Evolutionary conservation across 192 early-diverging fungal genomes (phyloP), one percentile per base, ranked within the genome.

Genomic region (Coemansia sp.): DNA sequence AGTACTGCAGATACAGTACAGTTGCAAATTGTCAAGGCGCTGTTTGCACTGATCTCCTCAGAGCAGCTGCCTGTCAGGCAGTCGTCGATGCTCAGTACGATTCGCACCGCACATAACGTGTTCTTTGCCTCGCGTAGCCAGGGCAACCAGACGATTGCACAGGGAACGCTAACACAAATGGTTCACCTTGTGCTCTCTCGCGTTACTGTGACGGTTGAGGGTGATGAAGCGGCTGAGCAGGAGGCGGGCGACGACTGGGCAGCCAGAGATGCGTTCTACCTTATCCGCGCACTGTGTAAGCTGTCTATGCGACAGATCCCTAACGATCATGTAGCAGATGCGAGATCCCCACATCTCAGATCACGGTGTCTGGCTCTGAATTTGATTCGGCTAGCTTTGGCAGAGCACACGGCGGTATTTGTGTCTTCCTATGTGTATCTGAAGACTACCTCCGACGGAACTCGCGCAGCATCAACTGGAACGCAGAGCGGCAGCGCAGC

Each of bases 21-120:
- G 68, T 57, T 95, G 57, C 94, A 97, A 63, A 89, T 97, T 10
- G 84, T 95, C 51, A 94, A 94, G 82, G 94, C 94, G 1, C 73
- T 96, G 30, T 79, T 91, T 52, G 91, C 88, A 12, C 89, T 93
- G 45, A 84, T 92, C 14, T 91, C 89, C 21, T 84, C 83, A 5
- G 77, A 83, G 9, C 80, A 78, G 27, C 71, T 82, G 23, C 85
- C 83, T 4, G 73, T 95, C 42, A 87, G 93, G 61, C 86, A 88
- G 27, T 81, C 84, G 23, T 70, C 89, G 7, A 73, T 97, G 63
- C 77, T 95, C 38, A 83, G 87, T 18, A 88, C 92, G 4, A 84
- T 97, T 24, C 68, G 93, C 38, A 93, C 92, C 0, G 85, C 88
- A 2, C 93, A 89, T 74, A 93, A 92, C 61, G 90, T 97, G 24